Evolutionary conservation across 345 rosid species (phyloP), one percentile per base, ranked within the genome.

Genomic region (Boechera retrofracta): DNA sequence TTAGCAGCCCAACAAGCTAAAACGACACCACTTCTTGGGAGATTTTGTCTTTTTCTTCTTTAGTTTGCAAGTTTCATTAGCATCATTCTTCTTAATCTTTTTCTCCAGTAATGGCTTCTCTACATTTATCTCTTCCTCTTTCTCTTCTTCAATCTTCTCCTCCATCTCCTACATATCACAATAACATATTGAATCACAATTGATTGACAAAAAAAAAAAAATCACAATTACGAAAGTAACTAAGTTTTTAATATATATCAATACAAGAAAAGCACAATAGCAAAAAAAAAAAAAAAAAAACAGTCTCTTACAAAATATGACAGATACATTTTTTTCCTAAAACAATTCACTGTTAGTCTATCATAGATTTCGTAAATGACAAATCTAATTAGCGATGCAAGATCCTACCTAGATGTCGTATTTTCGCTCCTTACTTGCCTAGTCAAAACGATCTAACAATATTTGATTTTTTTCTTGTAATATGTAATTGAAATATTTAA

Each of bases 1-100:
- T 64, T 80, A 88, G 76, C 93, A 85, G 0, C 93, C 89, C 53
- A 88, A 82, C 33, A 88, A 35, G 72, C 70, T 86, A 35, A 80
- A 55, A 31, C 73, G 83, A 36, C 83, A 81, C 86, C 86, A 84
- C 66, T 69, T 83, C 69, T 77, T 53, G 61, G 84, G 61, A 47
- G 58, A 65, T n/a, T 51, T 83, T 45, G 82, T 82, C 67, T 67
- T 74, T 60, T 65, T 73, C 54, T 53, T 80, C 16, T 73, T 80
- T 82, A 76, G 59, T 45, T 71, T 75, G 74, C 78, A 73, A 67
- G 74, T 79, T 67, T 60, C 74, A 44, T 45, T 73, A 60, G 71
- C 71, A 66, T 42, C 71, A 63, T 33, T 74, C 73, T 39, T 81
- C 74, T 5, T 48, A 10, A 2, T 63, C 24, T 38, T 74, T 36